Evolutionary conservation across 2,329 filamentous ascomycete species (phyloP).

Genomic region (Epichloe typhina): DNA sequence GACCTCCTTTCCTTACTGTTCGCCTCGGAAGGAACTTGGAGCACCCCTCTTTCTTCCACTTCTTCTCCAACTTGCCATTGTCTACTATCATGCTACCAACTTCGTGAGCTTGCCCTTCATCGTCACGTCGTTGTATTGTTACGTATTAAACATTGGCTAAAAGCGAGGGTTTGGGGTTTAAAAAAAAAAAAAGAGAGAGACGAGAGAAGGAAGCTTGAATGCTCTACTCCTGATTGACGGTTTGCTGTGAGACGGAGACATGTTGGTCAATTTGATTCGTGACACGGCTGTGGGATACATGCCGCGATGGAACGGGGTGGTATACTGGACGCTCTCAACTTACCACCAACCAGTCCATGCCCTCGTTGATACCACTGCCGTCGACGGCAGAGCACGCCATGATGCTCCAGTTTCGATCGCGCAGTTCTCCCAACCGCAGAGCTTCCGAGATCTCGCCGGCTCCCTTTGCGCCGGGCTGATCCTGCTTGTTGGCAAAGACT

Average conservation of each 20-base stretch:
- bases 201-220: slow-evolving; percentile 1
- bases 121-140: slow-evolving; percentile 19
- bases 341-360: slow-evolving; percentile 98
- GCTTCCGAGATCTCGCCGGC: slow-evolving; percentile 95
- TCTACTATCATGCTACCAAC: slow-evolving; percentile 15
- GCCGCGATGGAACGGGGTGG: background rate
- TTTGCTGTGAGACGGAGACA: slow-evolving; percentile 19
- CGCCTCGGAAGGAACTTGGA: too few relatives aligned
- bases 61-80: slow-evolving; percentile 11
- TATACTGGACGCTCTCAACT: slow-evolving; percentile 16
- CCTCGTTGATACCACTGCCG: slow-evolving; percentile 85
- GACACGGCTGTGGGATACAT: background rate
- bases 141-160: slow-evolving; percentile 14
- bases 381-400: slow-evolving; percentile 95
- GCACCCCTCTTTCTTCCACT: slow-evolving; percentile 2
- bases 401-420: slow-evolving; percentile 98
- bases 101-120: slow-evolving; percentile 7
- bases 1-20: background rate
- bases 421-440: slow-evolving; percentile 74
- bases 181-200: background rate
- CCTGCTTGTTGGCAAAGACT: slow-evolving; percentile 98
- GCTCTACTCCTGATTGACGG: slow-evolving; percentile 21
- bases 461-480: slow-evolving; percentile 91
- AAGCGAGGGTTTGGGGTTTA: background rate
- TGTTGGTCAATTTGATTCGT: background rate